Evolutionary conservation across 2,329 filamentous ascomycete genomes (phyloP), one percentile per base, ranked within the genome.

Genomic region (Aspergillus japonicus): DNA sequence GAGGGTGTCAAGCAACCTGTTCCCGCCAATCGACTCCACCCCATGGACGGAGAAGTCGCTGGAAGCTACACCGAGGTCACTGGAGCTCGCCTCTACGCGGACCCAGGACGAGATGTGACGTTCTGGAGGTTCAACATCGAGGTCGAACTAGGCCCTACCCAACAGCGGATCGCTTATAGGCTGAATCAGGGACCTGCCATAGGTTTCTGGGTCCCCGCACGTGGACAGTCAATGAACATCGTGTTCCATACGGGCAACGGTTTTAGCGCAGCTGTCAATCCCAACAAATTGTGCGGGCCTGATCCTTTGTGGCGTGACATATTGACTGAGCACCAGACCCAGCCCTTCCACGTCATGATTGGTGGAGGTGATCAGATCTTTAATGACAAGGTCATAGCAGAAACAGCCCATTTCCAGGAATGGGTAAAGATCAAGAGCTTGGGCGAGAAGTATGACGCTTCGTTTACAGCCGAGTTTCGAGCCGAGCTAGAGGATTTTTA

Each of bases 221-320:
- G 83, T 53, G 89, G 87, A 16, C 84, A 96, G 73, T 86, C 90
- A 2, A 99, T 99, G 95, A 97, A 98, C 78, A 91, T 97, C 73
- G 96, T 98, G 92, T 99, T 97, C 78, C 86, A 98, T 79, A 96
- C 90, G 73, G 96, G 95, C 80, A 99, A 99, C 73, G 95, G 96
- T 2, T 99, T 99, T 80, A 94, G 91, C 68, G 75, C 89, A 54
- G 89, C 85, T 58, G 90, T 90, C 24, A 88, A 96, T 63, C 80
- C 92, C 0, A 84, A 96, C 71, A 83, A 88, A 50, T 89, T 97
- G 73, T 95, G 89, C 70, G 95, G 95, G 0, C 95, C 96, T 0
- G 95, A 99, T 76, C 95, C 95, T 1, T 83, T 99, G 77, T 99
- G 96, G 95, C 89, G 94, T 57, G 95, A 99, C 73, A 92, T 98